Evolutionary conservation across 2,329 filamentous ascomycete genomes (phyloP).

Genomic region (Exutisphaerella laricina): DNA sequence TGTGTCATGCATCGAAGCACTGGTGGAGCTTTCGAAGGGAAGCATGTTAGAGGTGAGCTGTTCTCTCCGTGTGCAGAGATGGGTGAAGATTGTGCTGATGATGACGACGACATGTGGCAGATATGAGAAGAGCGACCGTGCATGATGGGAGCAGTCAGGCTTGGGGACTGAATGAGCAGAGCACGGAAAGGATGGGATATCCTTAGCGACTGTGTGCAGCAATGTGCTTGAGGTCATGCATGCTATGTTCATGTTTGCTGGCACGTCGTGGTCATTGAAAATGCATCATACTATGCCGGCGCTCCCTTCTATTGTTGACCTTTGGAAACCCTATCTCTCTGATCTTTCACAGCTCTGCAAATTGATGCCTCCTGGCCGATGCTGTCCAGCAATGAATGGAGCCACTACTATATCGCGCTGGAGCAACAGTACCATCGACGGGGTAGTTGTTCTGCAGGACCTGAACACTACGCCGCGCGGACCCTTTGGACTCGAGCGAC

Average conservation of each 20-base stretch:
- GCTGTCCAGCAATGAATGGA: not conserved
- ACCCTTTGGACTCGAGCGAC: too few species aligned
- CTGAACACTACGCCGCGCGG: too few species aligned
- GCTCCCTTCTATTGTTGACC: not conserved
- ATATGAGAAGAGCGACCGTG: conserved; percentile 54
- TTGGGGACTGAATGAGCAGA: conserved; percentile 41
- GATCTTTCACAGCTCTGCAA: too few species aligned
- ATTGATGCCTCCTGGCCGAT: not conserved
- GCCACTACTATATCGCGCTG: not conserved
- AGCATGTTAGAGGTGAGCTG: conserved; percentile 21
- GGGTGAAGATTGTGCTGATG: not conserved
- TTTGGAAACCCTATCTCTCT: too few species aligned
- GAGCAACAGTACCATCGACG: too few species aligned
- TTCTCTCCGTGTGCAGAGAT: not conserved
- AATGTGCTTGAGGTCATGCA: not conserved
- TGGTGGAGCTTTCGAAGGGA: conserved; percentile 45
- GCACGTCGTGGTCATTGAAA: not conserved
- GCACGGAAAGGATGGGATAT: conserved; percentile 16
- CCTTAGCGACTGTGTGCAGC: conserved; percentile 1
- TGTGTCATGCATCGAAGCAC: conserved; percentile 51
- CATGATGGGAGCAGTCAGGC: conserved; percentile 43
- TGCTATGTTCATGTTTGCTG: not conserved
- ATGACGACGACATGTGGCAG: conserved; percentile 41
- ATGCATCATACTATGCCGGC: not conserved
- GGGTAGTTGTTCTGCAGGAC: too few species aligned